Percentiles rank a stretch among this genome's conserved stretches.
Evolutionary conservation across 2,329 filamentous ascomycete genomes (phyloP).

Genomic region (Sphaerulina musiva): DNA sequence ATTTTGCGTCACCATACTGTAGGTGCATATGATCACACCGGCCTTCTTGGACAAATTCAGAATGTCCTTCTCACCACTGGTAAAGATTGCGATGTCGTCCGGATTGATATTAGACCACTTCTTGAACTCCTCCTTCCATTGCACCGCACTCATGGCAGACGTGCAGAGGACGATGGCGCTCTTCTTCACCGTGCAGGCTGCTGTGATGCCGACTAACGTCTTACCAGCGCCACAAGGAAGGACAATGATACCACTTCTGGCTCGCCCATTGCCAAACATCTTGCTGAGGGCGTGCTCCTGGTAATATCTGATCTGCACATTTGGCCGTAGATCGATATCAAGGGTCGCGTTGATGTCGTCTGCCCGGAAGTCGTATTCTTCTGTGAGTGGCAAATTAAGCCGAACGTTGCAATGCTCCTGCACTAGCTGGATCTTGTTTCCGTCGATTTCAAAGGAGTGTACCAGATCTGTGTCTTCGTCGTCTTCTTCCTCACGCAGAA

Average conservation of each 20-base stretch:
- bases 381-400: conserved; percentile 78
- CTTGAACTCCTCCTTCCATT: conserved; percentile 93
- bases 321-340: conserved; percentile 86
- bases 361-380: conserved; percentile 95
- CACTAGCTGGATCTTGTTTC: conserved; percentile 74
- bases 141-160: conserved; percentile 93
- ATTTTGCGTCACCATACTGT: conserved; percentile 96
- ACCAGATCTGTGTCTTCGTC: conserved; percentile 82
- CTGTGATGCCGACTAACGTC: conserved; percentile 95
- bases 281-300: conserved; percentile 97
- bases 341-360: conserved; percentile 83
- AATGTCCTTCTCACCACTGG: conserved; percentile 79
- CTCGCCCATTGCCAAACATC: conserved; percentile 98
- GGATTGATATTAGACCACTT: conserved; percentile 99
- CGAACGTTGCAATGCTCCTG: conserved; percentile 77
- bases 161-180: conserved; percentile 92
- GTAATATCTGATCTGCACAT: conserved; percentile 84
- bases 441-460: conserved; percentile 85
- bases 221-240: conserved; percentile 94
- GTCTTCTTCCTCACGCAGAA: conserved; percentile 65
- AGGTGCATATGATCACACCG: conserved; percentile 94
- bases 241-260: conserved; percentile 95
- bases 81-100: conserved; percentile 89
- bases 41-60: conserved; percentile 69
- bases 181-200: conserved; percentile 96